Base-by-base conservation (phyloP, 768 basidiomycete species). In the Collybia sordida region DNA sequence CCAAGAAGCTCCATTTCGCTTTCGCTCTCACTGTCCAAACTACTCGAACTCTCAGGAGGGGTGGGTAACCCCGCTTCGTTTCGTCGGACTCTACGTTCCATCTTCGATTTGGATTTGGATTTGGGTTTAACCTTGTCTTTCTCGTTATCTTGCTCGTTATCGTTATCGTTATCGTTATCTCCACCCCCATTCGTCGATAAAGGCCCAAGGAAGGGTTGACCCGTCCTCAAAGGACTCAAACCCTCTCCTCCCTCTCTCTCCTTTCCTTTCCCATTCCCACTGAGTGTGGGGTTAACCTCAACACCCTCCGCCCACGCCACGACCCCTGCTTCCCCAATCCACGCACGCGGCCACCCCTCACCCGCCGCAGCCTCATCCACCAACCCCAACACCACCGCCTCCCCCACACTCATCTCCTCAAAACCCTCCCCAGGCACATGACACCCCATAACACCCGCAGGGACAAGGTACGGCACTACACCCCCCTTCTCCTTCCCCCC, bases 341-440 rank as follows among this genome's bases (percentile, higher is more conserved):
- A 59, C 25, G 54, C 58, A 17, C 58, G 36, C 21, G 58, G 58
- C 52, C 58, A 54, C 12, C 49, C 51, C 45, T 9, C 28, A 28
- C 50, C 57, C 5, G 50, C 38, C 3, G 50, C 54, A n/a, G 53
- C 54, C 9, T 22, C 39, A 40, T 70, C 68, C 37, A 70, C 43
- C 43, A 53, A 49, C 0, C 70, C 69, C 2, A 63, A 47, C 1
- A 71, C 42, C 7, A 71, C 39, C 39, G 61, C 52, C 50, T 68
- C 71, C n/a, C 62, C 68, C 1, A 64, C 31, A 27, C 57, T 59
- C 45, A 59, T 1, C 24, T 25, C 45, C 24, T 19, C 25, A n/a
- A 24, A 14, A 25, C 39, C 27, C 19, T 8, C n/a, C n/a, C n/a
- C n/a, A n/a, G 38, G 39, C 0, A 23, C 37, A 19, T 25, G 4